phyloP scores from a whole-genome alignment of 495 filamentous ascomycete species.

The Penicillium angulare region DNA sequence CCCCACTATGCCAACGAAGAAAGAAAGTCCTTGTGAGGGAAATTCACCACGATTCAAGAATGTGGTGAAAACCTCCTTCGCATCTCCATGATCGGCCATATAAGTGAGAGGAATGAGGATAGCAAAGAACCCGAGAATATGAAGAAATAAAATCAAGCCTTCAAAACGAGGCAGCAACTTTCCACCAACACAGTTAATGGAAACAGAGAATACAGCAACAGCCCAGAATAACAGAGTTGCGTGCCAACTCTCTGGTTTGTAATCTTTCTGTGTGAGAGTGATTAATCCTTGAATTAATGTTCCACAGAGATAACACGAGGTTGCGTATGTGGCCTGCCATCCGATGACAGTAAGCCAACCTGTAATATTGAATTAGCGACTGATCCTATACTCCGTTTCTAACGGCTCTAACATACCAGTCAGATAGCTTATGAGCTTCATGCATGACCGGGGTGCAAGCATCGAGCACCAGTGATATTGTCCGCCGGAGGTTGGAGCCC shows the following conservation, averaged over 20 bases:
- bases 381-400: no score
- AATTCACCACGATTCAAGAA: slow-evolving; percentile 36
- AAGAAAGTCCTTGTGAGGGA: no score
- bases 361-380: no score
- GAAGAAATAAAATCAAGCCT: slow-evolving; percentile 44
- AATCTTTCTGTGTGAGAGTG: not conserved
- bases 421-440: slow-evolving; percentile 14
- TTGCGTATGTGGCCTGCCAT: not conserved
- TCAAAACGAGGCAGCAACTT: slow-evolving; percentile 44
- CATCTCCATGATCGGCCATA: slow-evolving; percentile 39
- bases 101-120: slow-evolving; percentile 50
- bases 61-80: slow-evolving; percentile 42
- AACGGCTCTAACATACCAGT: no score
- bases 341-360: not conserved
- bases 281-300: not conserved
- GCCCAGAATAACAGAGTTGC: slow-evolving; percentile 17
- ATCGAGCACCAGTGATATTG: slow-evolving; percentile 47
- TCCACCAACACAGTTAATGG: slow-evolving; percentile 40
- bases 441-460: slow-evolving; percentile 34
- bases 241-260: not conserved
- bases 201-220: not conserved
- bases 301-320: not conserved
- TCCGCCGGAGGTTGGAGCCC: slow-evolving; percentile 37
- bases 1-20: slow-evolving; percentile 43
- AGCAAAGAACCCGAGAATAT: slow-evolving; percentile 53